These are phyloP conservation scores for Euphorbia schlechtendalii DNA, from an alignment of 441 rosid genomes.

Conservation along the genomic window DNA sequence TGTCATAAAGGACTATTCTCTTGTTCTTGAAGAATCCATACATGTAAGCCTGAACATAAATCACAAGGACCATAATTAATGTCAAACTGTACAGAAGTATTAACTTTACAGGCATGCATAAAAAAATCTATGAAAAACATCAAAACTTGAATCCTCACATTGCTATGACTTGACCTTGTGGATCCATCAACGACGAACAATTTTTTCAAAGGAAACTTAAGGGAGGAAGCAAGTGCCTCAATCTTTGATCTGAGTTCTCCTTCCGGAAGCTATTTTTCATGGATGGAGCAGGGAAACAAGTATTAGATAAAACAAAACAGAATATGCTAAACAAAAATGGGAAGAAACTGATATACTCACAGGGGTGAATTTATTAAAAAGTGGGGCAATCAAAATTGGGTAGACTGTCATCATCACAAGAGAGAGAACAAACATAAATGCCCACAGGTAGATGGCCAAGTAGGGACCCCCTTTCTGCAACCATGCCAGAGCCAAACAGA, in stretches of 20 bases:
- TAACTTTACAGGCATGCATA: neutral
- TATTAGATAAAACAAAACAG: conserved; percentile 13
- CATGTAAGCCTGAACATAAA: conserved; percentile 79
- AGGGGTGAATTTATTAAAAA: conserved; percentile 91
- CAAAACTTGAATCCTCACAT: conserved; percentile 49
- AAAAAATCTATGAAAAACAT: neutral
- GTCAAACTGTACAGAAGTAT: neutral
- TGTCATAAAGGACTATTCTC: conserved; percentile 94
- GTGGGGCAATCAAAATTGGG: conserved; percentile 86
- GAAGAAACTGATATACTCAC: conserved; percentile 45
- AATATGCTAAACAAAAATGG: neutral
- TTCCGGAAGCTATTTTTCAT: conserved; percentile 66
- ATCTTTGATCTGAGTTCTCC: conserved; percentile 78
- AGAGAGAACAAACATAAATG: conserved; percentile 86
- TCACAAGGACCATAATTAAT: conserved; percentile 9
- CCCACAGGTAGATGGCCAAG: conserved; percentile 98
- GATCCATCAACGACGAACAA: conserved; percentile 97
- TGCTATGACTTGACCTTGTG: conserved; percentile 98
- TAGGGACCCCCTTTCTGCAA: conserved; percentile 99
- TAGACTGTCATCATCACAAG: conserved; percentile 93
- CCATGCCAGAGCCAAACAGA: conserved; percentile 8
- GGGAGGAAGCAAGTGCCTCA: conserved; percentile 85
- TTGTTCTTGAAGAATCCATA: conserved; percentile 98
- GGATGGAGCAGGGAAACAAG: conserved; percentile 15
- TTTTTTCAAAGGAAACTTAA: conserved; percentile 83